Percentiles rank a stretch among this genome's conserved stretches.
Conservation (phyloP, 108 stramenopile species). For the Nannochloropsis salina region DNA sequence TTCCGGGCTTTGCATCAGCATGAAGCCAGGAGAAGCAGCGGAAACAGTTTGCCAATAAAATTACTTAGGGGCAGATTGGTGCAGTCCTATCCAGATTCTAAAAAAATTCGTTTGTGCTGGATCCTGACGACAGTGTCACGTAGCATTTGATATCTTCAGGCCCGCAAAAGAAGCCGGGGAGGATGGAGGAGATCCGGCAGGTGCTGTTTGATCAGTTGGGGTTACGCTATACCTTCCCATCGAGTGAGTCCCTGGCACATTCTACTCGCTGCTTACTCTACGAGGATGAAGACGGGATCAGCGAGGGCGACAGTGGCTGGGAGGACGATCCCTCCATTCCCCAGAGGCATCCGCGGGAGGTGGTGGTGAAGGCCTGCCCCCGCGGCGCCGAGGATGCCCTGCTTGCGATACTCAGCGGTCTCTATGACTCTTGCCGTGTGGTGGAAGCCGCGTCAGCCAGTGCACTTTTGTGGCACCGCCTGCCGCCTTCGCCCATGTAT, state of each 20-base stretch:
- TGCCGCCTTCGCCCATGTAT: background rate
- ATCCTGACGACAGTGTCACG: no score
- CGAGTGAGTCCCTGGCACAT: background rate
- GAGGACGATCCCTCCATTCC: background rate
- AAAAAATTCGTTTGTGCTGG: no score
- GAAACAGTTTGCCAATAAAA: no score
- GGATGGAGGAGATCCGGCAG: background rate
- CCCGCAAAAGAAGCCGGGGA: background rate
- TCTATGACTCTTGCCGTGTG: background rate
- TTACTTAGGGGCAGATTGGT: no score
- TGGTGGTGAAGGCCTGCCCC: background rate
- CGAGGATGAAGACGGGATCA: background rate
- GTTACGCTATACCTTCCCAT: background rate
- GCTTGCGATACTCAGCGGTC: background rate
- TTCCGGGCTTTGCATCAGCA: no score
- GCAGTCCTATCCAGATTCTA: no score
- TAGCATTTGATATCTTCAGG: no score
- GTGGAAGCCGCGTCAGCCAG: background rate
- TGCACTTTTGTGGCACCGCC: background rate
- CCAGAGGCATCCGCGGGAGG: background rate
- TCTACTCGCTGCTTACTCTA: conserved; percentile 7
- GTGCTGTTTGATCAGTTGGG: background rate
- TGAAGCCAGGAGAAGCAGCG: no score
- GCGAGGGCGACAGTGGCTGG: background rate
- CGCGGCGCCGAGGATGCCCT: background rate